These are phyloP conservation scores for Adansonia rubrostipa DNA, from an alignment of 441 rosid genomes.

Conservation along the genomic window DNA sequence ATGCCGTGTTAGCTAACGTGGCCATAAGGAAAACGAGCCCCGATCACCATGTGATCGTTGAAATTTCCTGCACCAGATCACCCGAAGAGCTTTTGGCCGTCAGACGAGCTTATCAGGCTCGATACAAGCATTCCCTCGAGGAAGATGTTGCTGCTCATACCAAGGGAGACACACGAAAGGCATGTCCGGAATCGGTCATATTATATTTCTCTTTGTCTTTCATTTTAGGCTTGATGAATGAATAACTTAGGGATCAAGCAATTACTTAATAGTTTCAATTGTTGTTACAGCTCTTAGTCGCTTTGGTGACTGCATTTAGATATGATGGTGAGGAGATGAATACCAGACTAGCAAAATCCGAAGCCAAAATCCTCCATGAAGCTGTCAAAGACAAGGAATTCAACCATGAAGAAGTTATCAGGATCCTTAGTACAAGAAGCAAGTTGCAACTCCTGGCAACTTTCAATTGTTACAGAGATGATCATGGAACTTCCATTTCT, in stretches of 20 bases:
- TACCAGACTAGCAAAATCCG: conserved; percentile 45
- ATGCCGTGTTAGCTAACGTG: conserved; percentile 61
- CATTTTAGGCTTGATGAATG: not conserved
- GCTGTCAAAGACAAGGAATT: conserved; percentile 49
- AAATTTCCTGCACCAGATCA: conserved; percentile 51
- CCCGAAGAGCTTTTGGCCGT: conserved; percentile 69
- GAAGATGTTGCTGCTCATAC: conserved; percentile 73
- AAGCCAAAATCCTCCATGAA: conserved; percentile 56
- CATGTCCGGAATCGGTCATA: not conserved
- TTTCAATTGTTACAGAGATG: conserved; percentile 59
- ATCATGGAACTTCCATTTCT: conserved; percentile 50
- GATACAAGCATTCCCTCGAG: conserved; percentile 68
- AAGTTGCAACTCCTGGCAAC: conserved; percentile 63
- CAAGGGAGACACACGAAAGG: conserved; percentile 60
- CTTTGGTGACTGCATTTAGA: conserved; percentile 57
- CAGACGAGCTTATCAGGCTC: conserved; percentile 60
- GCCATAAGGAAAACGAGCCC: conserved; percentile 46
- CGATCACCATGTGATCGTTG: conserved; percentile 55
- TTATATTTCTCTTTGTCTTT: not conserved
- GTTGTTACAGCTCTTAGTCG: conserved; percentile 56
- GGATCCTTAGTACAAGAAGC: conserved; percentile 70
- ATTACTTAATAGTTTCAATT: not conserved
- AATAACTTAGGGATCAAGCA: not conserved
- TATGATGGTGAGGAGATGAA: conserved; percentile 60
- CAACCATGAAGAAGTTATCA: conserved; percentile 58